These are phyloP conservation scores for Suhomyces atakaporum DNA, from an alignment of 1,139 yeast genomes.

Conservation along the genomic window DNA sequence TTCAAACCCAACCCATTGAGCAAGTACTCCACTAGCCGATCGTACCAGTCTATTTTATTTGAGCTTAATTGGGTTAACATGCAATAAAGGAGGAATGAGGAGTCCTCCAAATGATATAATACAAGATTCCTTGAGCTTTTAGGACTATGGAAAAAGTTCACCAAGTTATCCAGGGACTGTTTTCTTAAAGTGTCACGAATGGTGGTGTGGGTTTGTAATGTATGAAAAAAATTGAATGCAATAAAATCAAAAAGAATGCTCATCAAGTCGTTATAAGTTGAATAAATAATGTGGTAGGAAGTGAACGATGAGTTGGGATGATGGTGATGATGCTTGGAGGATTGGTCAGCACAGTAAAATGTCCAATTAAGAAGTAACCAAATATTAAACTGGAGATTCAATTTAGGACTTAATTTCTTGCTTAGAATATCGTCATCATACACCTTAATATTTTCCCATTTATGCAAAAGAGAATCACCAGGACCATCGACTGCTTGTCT, in stretches of 20 bases:
- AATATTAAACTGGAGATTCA: conserved; percentile 23
- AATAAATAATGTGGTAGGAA: conserved; percentile 27
- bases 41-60: conserved; percentile 31
- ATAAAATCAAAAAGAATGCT: conserved; percentile 25
- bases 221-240: conserved; percentile 20
- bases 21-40: conserved; percentile 31
- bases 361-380: conserved; percentile 41
- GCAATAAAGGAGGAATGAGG: conserved; percentile 14
- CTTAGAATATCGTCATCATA: conserved; percentile 36
- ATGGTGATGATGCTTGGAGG: conserved; percentile 21
- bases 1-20: conserved; percentile 31
- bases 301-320: conserved; percentile 21
- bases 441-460: conserved; percentile 22
- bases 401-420: conserved; percentile 24
- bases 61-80: conserved; percentile 23
- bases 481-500: not conserved
- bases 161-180: conserved; percentile 5
- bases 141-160: conserved; percentile 11
- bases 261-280: conserved; percentile 23
- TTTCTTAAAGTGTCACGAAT: conserved; percentile 3
- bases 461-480: conserved; percentile 2
- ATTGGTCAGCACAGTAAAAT: conserved; percentile 35
- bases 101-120: conserved; percentile 14
- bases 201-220: conserved; percentile 12
- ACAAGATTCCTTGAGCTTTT: conserved; percentile 9